Conservation (phyloP, 2,329 filamentous ascomycete genomes). For the Apiospora pterosperma region DNA sequence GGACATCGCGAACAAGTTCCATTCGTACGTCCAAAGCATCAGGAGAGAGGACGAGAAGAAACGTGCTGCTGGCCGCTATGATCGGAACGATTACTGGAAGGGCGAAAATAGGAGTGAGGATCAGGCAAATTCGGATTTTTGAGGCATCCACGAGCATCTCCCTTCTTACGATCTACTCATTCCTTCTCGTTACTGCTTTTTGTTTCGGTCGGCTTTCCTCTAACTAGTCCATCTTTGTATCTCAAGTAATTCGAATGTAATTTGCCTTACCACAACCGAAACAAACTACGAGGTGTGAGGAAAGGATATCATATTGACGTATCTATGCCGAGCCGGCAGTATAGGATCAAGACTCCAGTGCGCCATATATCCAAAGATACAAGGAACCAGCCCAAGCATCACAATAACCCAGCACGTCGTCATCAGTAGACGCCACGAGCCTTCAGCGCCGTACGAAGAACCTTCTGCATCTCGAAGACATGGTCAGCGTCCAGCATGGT, state of each 20-base stretch:
- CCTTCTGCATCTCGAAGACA: slow-evolving; percentile 27
- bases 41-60: slow-evolving; percentile 11
- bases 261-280: too few relatives aligned
- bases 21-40: slow-evolving; percentile 10
- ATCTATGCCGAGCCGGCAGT: too few relatives aligned
- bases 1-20: slow-evolving; percentile 9
- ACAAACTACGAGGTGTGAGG: too few relatives aligned
- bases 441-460: slow-evolving; percentile 18
- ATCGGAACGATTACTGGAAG: slow-evolving; percentile 1
- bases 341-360: too few relatives aligned
- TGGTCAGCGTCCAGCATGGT: slow-evolving; percentile 30
- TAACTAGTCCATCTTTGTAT: too few relatives aligned
- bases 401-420: neutral
- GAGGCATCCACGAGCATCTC: neutral
- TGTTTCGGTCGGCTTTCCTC: slow-evolving; percentile 7
- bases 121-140: neutral
- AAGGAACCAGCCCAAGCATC: too few relatives aligned
- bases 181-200: slow-evolving; percentile 22
- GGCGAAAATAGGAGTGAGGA: neutral
- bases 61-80: slow-evolving; percentile 1
- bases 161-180: neutral
- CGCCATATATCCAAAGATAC: too few relatives aligned
- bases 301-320: too few relatives aligned
- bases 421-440: slow-evolving; percentile 10
- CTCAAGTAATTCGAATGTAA: too few relatives aligned